Base-by-base conservation (phyloP, 2,329 filamentous ascomycete genomes). In the Acephala macrosclerotiorum region DNA sequence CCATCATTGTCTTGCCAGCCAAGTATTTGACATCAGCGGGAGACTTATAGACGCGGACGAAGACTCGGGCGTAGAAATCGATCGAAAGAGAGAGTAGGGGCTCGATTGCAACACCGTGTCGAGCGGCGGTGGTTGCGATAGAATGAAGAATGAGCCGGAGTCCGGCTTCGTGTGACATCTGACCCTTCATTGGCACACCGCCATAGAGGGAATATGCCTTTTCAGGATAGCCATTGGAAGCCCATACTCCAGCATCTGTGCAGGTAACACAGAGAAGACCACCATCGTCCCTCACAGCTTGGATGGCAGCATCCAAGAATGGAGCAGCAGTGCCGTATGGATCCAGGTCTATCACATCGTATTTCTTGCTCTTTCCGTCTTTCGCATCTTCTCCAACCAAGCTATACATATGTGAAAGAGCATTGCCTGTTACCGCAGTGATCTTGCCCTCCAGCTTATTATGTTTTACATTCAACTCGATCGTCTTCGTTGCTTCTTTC, bases 141-240 rank as follows among this genome's bases (percentile, higher is more conserved):
- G 90, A 87, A 76, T 97, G 88, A 14, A 99, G 80, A 59, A 99
- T 92, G 11, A 99, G 83, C 4, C 96, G 91, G 61, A 99, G 79
- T 1, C 95, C 96, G 36, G 87, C 94, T 80, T 99, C 96, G 73
- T 99, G 96, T 26, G 91, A 95, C 75, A 93, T 90, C 58, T 87
- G 83, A 0, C 94, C 94, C 79, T 97, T 97, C 66, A 95, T 81
- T 0, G 96, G 93, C 18, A 94, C 82, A 38, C 96, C 96, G 3
- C 96, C 96, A 75, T 99, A 99, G n/a, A 97, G 83, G 0, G 95
- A 90, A 77, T 90, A 99, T 2, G 93, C 88, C 82, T 99, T 99
- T 78, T 99, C 96, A 1, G 92, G 89, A 75, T 98, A 99, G 63
- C 94, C 93, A 72, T 93, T 92, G 0, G 95, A 97, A 1, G 95